Evolutionary conservation across 371 early-diverging fungal genomes (phyloP).

Genomic region (Chytridium lagenaria): DNA sequence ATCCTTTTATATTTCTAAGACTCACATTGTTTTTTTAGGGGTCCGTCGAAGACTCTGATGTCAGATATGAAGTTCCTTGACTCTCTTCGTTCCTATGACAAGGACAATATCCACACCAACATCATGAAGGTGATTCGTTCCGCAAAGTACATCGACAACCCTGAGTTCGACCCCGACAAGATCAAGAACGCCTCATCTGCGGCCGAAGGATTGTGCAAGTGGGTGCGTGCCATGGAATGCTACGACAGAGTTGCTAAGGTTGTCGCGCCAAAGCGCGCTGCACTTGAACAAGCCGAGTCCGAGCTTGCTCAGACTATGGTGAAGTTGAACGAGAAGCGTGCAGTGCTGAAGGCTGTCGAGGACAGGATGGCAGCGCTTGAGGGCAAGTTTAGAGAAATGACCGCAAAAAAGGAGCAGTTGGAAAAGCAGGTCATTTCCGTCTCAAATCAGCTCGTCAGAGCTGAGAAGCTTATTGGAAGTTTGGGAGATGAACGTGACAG

Average conservation of each 20-base stretch:
- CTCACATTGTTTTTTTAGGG: constrained; percentile 26
- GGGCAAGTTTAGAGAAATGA: constrained; percentile 55
- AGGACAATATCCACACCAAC: constrained; percentile 56
- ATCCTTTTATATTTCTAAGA: background rate
- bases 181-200: constrained; percentile 62
- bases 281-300: constrained; percentile 55
- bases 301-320: constrained; percentile 58
- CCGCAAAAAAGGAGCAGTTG: constrained; percentile 56
- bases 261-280: constrained; percentile 59
- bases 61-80: constrained; percentile 60
- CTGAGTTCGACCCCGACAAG: constrained; percentile 64
- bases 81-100: constrained; percentile 56
- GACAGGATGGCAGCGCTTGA: constrained; percentile 58
- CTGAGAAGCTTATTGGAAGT: constrained; percentile 61
- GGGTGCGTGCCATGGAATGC: constrained; percentile 62
- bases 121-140: constrained; percentile 63
- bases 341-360: constrained; percentile 58
- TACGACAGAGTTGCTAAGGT: constrained; percentile 63
- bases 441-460: constrained; percentile 60
- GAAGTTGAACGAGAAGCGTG: constrained; percentile 58
- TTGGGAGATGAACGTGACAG: constrained; percentile 60
- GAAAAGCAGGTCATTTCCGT: constrained; percentile 60
- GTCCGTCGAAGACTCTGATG: constrained; percentile 59
- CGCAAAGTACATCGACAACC: constrained; percentile 59
- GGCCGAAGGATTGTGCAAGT: constrained; percentile 62